Evolutionary conservation across 139 green algal species (phyloP).

Genomic region (Closterium sp.): DNA sequence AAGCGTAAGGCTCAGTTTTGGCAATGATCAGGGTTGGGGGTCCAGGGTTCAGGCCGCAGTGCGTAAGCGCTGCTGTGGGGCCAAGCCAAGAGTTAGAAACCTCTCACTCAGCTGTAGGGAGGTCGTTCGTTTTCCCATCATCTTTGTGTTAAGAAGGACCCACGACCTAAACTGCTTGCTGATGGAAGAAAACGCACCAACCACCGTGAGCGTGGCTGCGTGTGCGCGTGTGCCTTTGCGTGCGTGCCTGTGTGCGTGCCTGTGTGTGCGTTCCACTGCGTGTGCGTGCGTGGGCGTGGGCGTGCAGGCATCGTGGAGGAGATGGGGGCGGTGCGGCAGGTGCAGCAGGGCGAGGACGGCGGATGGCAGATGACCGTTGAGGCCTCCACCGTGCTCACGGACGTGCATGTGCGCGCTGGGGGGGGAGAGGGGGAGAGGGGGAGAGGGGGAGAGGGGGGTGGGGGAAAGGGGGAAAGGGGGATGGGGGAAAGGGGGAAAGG

Average conservation of each 20-base stretch:
- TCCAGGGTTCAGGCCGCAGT: background rate
- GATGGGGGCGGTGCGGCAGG: conserved; percentile 43
- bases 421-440: background rate
- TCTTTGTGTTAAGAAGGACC: no score
- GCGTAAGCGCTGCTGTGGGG: background rate
- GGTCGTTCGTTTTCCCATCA: no score
- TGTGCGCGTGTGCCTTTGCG: no score
- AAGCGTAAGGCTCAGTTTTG: no score
- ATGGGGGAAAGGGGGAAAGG: background rate
- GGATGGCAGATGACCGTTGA: conserved; percentile 47
- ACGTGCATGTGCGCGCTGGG: background rate
- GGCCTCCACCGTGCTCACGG: conserved; percentile 19
- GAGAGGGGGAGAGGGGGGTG: background rate
- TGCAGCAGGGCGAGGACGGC: conserved; percentile 35
- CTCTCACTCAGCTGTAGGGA: no score
- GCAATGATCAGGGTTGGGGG: background rate
- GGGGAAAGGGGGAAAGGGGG: background rate
- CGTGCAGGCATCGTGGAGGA: conserved; percentile 53
- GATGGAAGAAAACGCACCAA: no score
- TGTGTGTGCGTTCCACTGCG: background rate
- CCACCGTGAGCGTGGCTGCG: no score
- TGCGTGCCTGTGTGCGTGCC: no score
- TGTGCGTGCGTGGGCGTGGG: background rate
- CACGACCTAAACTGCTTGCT: no score
- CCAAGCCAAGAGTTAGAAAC: no score